Conservation (phyloP, 768 basidiomycete species). For the Clitopilus hobsonii region DNA sequence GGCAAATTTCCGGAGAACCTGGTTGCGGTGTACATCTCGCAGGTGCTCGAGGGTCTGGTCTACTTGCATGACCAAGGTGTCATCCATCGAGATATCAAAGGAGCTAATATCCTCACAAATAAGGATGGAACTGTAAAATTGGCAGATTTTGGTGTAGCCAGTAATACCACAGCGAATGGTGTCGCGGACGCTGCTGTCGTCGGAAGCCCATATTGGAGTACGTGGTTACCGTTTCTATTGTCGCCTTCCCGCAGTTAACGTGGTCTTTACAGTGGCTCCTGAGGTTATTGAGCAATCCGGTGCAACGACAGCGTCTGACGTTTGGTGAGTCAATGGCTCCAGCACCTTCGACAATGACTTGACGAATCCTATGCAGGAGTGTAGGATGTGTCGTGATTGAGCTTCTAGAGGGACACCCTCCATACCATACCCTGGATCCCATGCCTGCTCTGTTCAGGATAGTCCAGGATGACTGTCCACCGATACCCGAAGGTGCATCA, state of each 20-base stretch:
- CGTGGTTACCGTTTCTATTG: conserved; percentile 20
- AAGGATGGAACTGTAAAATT: conserved; percentile 98
- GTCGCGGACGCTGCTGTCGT: conserved; percentile 89
- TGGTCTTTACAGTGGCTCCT: conserved; percentile 74
- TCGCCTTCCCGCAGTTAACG: not conserved
- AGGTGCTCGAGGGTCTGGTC: conserved; percentile 91
- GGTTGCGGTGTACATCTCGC: conserved; percentile 94
- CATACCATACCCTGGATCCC: conserved; percentile 92
- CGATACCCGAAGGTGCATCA: conserved; percentile 92
- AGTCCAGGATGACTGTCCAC: conserved; percentile 96
- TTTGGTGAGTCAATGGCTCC: conserved; percentile 46
- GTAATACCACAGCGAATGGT: conserved; percentile 66
- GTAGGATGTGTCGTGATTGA: conserved; percentile 99
- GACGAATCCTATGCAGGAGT: conserved; percentile 44
- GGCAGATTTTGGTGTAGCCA: conserved; percentile 98
- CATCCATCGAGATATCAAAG: conserved; percentile 98
- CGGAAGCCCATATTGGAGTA: conserved; percentile 98
- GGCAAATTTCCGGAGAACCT: conserved; percentile 98
- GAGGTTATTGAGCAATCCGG: conserved; percentile 98
- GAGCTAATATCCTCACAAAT: conserved; percentile 97
- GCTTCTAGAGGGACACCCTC: conserved; percentile 85
- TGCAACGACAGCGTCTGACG: conserved; percentile 94
- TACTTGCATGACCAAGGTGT: conserved; percentile 99
- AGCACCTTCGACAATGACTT: not conserved
- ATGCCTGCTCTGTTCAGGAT: conserved; percentile 99